Base-by-base conservation (phyloP, 345 rosid genomes). In the Gossypium raimondii region DNA sequence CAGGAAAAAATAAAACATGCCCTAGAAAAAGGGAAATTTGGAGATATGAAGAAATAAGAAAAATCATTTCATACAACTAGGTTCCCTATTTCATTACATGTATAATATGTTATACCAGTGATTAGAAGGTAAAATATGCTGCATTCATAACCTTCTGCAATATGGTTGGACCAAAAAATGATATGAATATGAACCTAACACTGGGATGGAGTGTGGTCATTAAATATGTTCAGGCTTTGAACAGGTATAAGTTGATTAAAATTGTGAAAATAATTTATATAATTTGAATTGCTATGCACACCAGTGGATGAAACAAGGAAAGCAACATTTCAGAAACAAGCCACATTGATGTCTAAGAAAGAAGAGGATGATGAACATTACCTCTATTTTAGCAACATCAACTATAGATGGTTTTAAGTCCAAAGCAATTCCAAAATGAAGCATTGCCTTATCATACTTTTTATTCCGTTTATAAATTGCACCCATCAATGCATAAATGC, bases 401-500 rank as follows among this genome's bases (percentile, higher is more conserved):
- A 88, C 76, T 70, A 92, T 84, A 43, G 90, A 80, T 3, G 97
- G 98, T 69, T 89, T 91, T 83, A 93, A 76, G 82, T 93, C 98
- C 91, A 94, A 82, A 53, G 97, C 98, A 74, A 83, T 85, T 73
- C 95, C 94, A 45, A 88, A 92, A 78, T 94, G 89, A 72, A 91
- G 88, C 93, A 92, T 87, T 62, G 96, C 98, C 85, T 85, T 89
- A 16, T 88, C 91, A 70, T 87, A 83, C 82, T 88, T 76, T 78
- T 84, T 84, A 55, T 59, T 78, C 75, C 85, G 78, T 79, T 86
- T 87, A 78, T 89, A 94, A 72, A 93, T 85, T 73, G 80, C 90
- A 56, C 96, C 97, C 89, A 94, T 91, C 80, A 93, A 82, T 4
- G 92, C 92, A 78, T 91, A 86, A 50, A 94, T 86, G 68, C 98